Percentiles rank a stretch among this genome's conserved stretches.
Conservation (phyloP, 805 yeast genomes). For the Brettanomyces bruxellensis region DNA sequence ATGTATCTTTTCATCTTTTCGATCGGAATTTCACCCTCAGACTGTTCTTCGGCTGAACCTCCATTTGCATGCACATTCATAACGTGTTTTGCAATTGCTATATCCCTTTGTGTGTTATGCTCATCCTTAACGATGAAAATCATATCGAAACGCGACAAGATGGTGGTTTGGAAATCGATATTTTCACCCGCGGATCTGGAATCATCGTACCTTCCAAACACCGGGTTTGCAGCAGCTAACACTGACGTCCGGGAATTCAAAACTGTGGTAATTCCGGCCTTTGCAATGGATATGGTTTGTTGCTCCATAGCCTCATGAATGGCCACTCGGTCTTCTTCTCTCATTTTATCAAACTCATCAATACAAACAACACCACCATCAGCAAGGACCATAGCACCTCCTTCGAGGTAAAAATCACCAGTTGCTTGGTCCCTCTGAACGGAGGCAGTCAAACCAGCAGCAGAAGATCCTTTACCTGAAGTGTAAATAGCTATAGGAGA, state of each 20-base stretch:
- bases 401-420: constrained; percentile 90
- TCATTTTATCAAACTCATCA: constrained; percentile 98
- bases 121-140: constrained; percentile 95
- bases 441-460: constrained; percentile 98
- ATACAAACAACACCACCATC: constrained; percentile 99
- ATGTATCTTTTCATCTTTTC: constrained; percentile 88
- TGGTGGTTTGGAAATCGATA: constrained; percentile 95
- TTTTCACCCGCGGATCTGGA: constrained; percentile 96
- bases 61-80: constrained; percentile 90
- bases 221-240: constrained; percentile 96
- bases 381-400: constrained; percentile 99
- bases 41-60: constrained; percentile 33
- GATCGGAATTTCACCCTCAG: constrained; percentile 80
- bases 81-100: constrained; percentile 88
- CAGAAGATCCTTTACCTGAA: constrained; percentile 98
- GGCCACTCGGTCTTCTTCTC: constrained; percentile 98
- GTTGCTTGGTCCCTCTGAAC: constrained; percentile 88
- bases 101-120: constrained; percentile 78
- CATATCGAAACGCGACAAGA: constrained; percentile 97
- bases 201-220: constrained; percentile 94
- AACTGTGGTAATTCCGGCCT: constrained; percentile 97
- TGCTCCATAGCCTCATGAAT: constrained; percentile 99
- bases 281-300: constrained; percentile 96
- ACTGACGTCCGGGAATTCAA: constrained; percentile 94
- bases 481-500: constrained; percentile 94